A percentile compares a stretch with the other conserved stretches of the same genome.
Conservation (phyloP, 2,329 filamentous ascomycete species). For the Epichloe baconii region DNA sequence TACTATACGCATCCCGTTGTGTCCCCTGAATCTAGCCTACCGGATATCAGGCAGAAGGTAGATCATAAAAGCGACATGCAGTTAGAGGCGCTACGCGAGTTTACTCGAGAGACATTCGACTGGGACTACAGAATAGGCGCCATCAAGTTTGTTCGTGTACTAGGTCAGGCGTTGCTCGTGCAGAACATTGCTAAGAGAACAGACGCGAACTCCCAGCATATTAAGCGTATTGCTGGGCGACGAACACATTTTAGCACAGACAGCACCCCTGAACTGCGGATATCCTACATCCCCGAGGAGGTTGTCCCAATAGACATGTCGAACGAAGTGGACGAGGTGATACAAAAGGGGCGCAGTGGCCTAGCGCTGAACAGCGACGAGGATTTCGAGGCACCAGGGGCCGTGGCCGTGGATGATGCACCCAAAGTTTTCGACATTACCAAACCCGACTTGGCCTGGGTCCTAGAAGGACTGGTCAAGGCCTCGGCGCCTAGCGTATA, state of each 20-base stretch:
- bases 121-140: constrained; percentile 73
- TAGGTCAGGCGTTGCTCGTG: constrained; percentile 64
- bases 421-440: constrained; percentile 48
- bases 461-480: constrained; percentile 22
- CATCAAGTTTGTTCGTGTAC: constrained; percentile 67
- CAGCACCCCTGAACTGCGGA: constrained; percentile 59
- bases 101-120: constrained; percentile 68
- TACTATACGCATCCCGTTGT: constrained; percentile 85
- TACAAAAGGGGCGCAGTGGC: constrained; percentile 36
- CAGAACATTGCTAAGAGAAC: constrained; percentile 33
- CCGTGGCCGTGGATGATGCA: constrained; percentile 11
- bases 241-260: constrained; percentile 65
- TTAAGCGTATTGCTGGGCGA: constrained; percentile 54
- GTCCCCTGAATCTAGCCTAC: constrained; percentile 44
- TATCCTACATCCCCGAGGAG: constrained; percentile 63
- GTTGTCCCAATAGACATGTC: constrained; percentile 68
- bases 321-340: constrained; percentile 52
- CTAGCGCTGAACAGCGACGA: constrained; percentile 54
- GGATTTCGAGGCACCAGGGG: constrained; percentile 35
- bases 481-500: constrained; percentile 14
- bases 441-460: constrained; percentile 38
- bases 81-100: constrained; percentile 49
- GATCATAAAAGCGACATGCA: constrained; percentile 13
- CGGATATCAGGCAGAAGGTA: constrained; percentile 14
- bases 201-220: constrained; percentile 27